Evolutionary conservation across 1,139 yeast genomes (phyloP), one percentile per base, ranked within the genome.

Genomic region (Torulaspora globosa): DNA sequence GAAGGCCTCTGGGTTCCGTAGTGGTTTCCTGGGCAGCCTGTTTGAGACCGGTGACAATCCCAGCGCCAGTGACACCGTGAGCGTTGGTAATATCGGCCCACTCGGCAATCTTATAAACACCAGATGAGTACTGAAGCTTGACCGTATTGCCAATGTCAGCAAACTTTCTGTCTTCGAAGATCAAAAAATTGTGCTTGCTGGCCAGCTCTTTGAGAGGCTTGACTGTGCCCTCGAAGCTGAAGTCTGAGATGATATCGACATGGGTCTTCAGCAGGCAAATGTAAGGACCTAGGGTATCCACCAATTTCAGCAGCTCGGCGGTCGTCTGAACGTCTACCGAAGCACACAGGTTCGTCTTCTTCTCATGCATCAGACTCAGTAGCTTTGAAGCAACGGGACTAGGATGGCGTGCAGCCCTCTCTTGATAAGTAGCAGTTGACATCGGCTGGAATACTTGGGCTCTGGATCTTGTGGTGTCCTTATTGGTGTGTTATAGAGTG

Each of bases 91-190:
- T 87, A 62, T 94, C 97, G 0, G 98, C 80, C 98, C 98, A 94
- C 59, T 80, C 71, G 9, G 95, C 94, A 52, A 92, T 92, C 63
- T 79, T 80, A 71, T 80, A 89, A 3, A 88, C 83, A 39, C 99
- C 99, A 36, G 95, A 87, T 34, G 84, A 72, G 68, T 92, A 94
- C 69, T 94, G 99, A 35, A 87, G 77, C 69, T 90, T 90, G 43
- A 92, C 98, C 1, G 98, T 94, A 61, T 89, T 88, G n/a, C 99
- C 99, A 59, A 94, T 94, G 67, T 94, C 99, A 24, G 98, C 98
- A 69, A 94, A 94, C 71, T 94, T 94, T 55, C 99, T 79, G 69
- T 90, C 98, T 69, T 90, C 98, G 63, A 90, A 90, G 54, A 90
- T 83, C 74, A 92, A 70, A 58, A 90, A 90, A 52, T 84, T 78